Evolutionary conservation across 352 stramenopile genomes (phyloP).

Genomic region (Phytophthora boehmeriae): DNA sequence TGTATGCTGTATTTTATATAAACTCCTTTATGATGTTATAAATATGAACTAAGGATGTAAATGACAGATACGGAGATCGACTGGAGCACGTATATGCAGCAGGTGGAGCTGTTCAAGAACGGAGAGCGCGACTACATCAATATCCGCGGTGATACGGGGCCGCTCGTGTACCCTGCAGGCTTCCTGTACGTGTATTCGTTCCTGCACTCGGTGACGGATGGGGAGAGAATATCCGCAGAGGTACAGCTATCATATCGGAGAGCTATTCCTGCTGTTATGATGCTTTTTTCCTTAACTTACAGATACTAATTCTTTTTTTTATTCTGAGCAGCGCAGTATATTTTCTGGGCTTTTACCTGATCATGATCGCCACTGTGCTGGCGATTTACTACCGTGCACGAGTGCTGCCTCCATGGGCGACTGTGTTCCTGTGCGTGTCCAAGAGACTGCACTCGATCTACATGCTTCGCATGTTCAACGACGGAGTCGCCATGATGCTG

Average conservation of each 20-base stretch:
- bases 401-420: slow-evolving; percentile 86
- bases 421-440: slow-evolving; percentile 92
- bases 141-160: slow-evolving; percentile 95
- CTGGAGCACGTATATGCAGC: slow-evolving; percentile 99
- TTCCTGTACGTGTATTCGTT: slow-evolving; percentile 98
- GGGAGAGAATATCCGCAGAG: slow-evolving; percentile 79
- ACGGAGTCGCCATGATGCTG: slow-evolving; percentile 96
- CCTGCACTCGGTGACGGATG: slow-evolving; percentile 91
- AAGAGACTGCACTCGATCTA: slow-evolving; percentile 99
- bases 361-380: slow-evolving; percentile 88
- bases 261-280: background rate
- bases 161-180: slow-evolving; percentile 97
- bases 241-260: slow-evolving; percentile 25
- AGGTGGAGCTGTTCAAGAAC: slow-evolving; percentile 93
- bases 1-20: slow-evolving; percentile 9
- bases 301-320: background rate
- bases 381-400: slow-evolving; percentile 87
- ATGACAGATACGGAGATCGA: slow-evolving; percentile 98
- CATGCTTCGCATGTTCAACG: slow-evolving; percentile 98
- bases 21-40: slow-evolving; percentile 1
- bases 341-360: slow-evolving; percentile 97
- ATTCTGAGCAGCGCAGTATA: slow-evolving; percentile 83
- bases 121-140: slow-evolving; percentile 97
- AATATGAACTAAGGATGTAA: background rate
- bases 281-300: background rate